Base-by-base conservation (phyloP, 78 protist genomes). In the Cavenderia fasciculata region DNA sequence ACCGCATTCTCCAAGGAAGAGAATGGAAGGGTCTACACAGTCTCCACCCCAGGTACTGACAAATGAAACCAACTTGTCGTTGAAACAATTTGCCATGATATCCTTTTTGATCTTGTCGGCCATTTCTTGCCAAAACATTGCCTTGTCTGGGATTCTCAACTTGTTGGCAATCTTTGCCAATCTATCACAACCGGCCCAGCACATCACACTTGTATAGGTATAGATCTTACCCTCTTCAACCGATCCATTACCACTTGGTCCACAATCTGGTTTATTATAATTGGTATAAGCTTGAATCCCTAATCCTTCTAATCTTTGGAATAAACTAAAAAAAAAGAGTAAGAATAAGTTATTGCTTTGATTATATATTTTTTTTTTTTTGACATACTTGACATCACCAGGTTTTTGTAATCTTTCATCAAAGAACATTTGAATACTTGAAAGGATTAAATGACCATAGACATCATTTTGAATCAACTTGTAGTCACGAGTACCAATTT, bases 171-270 rank as follows among this genome's bases (percentile, higher is more conserved):
- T 92, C 59, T 85, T 92, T 34, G 84, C 63, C 12, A 92, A 65
- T 38, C 95, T 36, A 71, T 92, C 95, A 77, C 91, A 78, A 21
- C 86, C 95, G 4, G 87, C 73, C 95, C 95, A 92, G 38, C 91
- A 69, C 91, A 92, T 72, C 16, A 84, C 84, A 12, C 85, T 62
- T 4, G 92, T 51, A 14, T 38, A 85, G 11, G 95, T 92, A 57
- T 47, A 74, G 12, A 92, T 73, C 19, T 52, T 57, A 16, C 85
- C 88, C 10, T 61, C 72, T 36, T 71, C 92, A 59, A 78, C 40
- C 16, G 70, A 47, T 21, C 90, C 90, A 56, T 29, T 27, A 27
- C 86, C 94, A 14, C 33, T 51, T 34, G 87, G 78, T 6, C 94
- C 94, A 33, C 84, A 61, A 66, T 87, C 94, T 43, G 94, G 94